Conservation (phyloP, 768 basidiomycete species). For the Podaxis sp. region DNA sequence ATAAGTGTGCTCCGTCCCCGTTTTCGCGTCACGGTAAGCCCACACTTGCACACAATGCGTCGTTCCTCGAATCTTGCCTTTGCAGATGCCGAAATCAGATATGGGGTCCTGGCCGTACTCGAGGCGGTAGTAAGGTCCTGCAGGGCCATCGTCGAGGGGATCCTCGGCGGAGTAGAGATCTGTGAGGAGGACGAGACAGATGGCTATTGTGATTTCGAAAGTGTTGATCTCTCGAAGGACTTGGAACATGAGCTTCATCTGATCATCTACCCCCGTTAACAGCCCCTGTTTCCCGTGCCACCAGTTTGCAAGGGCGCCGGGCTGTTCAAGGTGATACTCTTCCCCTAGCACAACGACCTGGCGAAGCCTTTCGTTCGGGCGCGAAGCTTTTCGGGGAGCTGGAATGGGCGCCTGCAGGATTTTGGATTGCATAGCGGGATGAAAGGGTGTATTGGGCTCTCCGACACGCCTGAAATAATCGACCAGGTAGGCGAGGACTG, state of each 20-base stretch:
- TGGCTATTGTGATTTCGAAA: slow-evolving; percentile 31
- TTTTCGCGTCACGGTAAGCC: slow-evolving; percentile 23
- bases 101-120: slow-evolving; percentile 37
- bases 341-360: neutral
- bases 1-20: slow-evolving; percentile 31
- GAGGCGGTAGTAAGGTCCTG: slow-evolving; percentile 30
- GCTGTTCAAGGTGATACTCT: neutral
- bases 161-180: slow-evolving; percentile 38
- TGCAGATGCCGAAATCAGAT: slow-evolving; percentile 42
- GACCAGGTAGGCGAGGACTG: slow-evolving; percentile 29
- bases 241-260: slow-evolving; percentile 27
- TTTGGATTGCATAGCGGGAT: neutral
- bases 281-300: neutral
- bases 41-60: neutral
- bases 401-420: neutral
- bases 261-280: neutral
- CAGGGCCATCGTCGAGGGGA: neutral
- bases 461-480: slow-evolving; percentile 21
- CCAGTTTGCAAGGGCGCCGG: neutral
- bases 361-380: neutral
- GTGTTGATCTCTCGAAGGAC: slow-evolving; percentile 34
- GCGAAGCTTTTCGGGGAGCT: neutral
- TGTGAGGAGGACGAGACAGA: slow-evolving; percentile 32
- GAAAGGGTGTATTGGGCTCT: slow-evolving; percentile 2
- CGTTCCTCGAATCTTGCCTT: slow-evolving; percentile 32